These are phyloP conservation scores for Mucuna pruriens DNA, from an alignment of 306 rosid genomes.

Conservation along the genomic window DNA sequence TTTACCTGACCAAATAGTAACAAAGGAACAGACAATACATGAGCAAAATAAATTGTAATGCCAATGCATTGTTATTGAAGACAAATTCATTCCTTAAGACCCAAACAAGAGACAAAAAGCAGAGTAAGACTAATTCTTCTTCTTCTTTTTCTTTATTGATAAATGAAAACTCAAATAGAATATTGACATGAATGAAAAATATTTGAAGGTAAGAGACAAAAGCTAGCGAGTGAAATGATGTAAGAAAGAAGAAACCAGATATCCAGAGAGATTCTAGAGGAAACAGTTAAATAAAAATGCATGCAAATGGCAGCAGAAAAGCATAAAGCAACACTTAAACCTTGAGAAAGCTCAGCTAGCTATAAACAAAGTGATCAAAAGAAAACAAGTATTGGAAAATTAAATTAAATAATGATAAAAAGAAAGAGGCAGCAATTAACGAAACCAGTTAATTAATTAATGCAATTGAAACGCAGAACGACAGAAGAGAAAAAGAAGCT, in stretches of 20 bases:
- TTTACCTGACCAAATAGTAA: background rate
- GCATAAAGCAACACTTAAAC: constrained; percentile 22
- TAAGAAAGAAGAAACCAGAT: constrained; percentile 33
- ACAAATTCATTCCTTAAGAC: constrained; percentile 19
- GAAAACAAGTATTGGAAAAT: background rate
- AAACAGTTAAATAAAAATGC: constrained; percentile 24
- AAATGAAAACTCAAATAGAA: constrained; percentile 13
- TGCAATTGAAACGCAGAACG: constrained; percentile 24
- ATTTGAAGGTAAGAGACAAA: constrained; percentile 39
- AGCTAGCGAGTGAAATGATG: constrained; percentile 40
- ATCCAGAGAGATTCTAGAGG: constrained; percentile 8
- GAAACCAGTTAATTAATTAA: constrained; percentile 21
- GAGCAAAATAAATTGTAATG: constrained; percentile 23
- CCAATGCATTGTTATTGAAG: constrained; percentile 27
- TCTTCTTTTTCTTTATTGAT: background rate
- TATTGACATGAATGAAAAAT: constrained; percentile 12
- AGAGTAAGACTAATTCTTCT: background rate
- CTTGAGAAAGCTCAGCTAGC: constrained; percentile 32
- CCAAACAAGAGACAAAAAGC: background rate
- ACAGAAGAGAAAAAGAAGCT: constrained; percentile 10
- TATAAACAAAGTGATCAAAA: constrained; percentile 24
- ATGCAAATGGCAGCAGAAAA: constrained; percentile 25
- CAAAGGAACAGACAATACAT: constrained; percentile 15
- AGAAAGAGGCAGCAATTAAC: constrained; percentile 15
- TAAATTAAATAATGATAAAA: background rate